Conservation (phyloP, 352 stramenopile genomes). For the Phytophthora fragariae region DNA sequence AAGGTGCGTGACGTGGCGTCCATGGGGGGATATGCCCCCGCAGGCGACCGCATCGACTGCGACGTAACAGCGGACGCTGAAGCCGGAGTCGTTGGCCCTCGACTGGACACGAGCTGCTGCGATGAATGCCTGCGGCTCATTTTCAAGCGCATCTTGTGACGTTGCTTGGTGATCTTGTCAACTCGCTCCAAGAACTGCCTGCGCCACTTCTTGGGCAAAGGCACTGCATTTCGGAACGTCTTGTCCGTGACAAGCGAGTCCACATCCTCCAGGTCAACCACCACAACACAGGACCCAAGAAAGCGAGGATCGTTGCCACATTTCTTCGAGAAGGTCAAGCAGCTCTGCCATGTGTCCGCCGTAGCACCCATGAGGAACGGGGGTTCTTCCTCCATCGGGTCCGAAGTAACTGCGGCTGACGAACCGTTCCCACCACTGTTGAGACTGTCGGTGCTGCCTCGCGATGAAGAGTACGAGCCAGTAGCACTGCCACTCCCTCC, state of each 20-base stretch:
- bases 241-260: slow-evolving; percentile 62
- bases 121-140: slow-evolving; percentile 40
- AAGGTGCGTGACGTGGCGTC: slow-evolving; percentile 46
- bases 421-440: slow-evolving; percentile 20
- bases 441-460: slow-evolving; percentile 39
- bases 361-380: slow-evolving; percentile 76
- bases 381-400: slow-evolving; percentile 49
- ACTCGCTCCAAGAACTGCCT: slow-evolving; percentile 80
- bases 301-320: slow-evolving; percentile 60
- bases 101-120: slow-evolving; percentile 38
- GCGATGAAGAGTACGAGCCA: slow-evolving; percentile 34
- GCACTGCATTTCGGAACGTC: slow-evolving; percentile 60
- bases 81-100: slow-evolving; percentile 48
- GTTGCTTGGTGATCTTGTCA: slow-evolving; percentile 71
- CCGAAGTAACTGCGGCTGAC: slow-evolving; percentile 2
- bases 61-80: slow-evolving; percentile 37
- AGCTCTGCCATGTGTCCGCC: slow-evolving; percentile 75
- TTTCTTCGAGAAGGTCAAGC: slow-evolving; percentile 54
- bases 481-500: slow-evolving; percentile 34
- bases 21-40: slow-evolving; percentile 33
- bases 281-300: slow-evolving; percentile 66
- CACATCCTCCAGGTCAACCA: slow-evolving; percentile 73
- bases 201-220: slow-evolving; percentile 76
- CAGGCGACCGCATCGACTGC: slow-evolving; percentile 45
- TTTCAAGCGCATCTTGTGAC: slow-evolving; percentile 69